Evolutionary conservation across 768 basidiomycete species (phyloP), one percentile per base, ranked within the genome.

Genomic region (Rhodotorula toruloides): DNA sequence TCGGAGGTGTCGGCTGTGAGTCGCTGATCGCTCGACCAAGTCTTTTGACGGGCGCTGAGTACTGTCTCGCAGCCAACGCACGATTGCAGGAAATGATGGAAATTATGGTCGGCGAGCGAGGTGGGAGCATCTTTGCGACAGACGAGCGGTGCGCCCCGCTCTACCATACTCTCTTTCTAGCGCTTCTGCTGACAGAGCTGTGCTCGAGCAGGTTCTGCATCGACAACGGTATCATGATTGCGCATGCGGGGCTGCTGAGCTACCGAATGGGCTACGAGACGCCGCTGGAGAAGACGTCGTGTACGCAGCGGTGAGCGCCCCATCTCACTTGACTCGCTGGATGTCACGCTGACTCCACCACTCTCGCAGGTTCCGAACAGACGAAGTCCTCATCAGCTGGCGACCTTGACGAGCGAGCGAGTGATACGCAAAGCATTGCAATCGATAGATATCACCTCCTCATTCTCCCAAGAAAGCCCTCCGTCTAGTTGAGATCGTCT

Each of bases 191-290:
- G 44, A 43, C 12, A 13, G 16, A 21, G 46, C 29, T 10, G 54
- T 48, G 50, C 46, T 27, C 14, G 10, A 44, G n/a, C 73, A 94
- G 93, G 59, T 98, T 94, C 78, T 98, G 96, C 78, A 98, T 99
- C 66, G 96, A 99, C 77, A 99, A 99, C 72, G 96, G 96, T 2
- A 94, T 98, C 72, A 99, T 99, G 96, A 98, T 99, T 60, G 94
- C 96, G 4, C 96, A 99, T 75, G 96, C 96, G 11, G 96, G 96
- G 10, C 82, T 99, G 36, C 81, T 99, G 43, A 85, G 87, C 68
- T 91, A 85, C 77, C 83, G 96, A 4, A 97, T 93, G 91, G 96
- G 94, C 32, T 82, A 85, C 67, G 78, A 79, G 53, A 97, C 92
- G 0, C 83, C 87, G 4, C 75, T 98, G 36, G 77, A 82, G 34